These are phyloP conservation scores for Gonium pectorale DNA, from an alignment of 139 green algal species.

Conservation along the genomic window DNA sequence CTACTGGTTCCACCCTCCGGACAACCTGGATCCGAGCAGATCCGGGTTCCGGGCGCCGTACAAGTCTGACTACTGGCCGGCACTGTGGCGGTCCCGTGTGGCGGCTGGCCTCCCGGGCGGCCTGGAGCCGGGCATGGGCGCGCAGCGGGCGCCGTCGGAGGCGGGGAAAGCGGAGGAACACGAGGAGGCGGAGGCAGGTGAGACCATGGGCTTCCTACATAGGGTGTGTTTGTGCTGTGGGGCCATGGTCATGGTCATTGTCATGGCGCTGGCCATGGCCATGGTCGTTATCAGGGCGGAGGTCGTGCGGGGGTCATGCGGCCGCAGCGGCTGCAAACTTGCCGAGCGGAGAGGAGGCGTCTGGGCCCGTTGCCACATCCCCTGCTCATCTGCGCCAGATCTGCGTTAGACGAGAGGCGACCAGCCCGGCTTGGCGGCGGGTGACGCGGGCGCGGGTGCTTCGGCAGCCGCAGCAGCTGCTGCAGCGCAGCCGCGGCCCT, in stretches of 20 bases:
- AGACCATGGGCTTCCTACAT: neutral
- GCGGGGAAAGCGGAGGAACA: neutral
- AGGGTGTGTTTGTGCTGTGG: neutral
- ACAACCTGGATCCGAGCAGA: slow-evolving; percentile 68
- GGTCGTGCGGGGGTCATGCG: neutral
- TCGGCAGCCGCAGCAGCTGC: no score
- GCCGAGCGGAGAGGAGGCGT: neutral
- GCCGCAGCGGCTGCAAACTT: neutral
- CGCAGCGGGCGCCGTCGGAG: neutral
- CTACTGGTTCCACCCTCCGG: slow-evolving; percentile 92
- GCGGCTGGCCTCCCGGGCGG: neutral
- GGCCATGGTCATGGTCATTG: neutral
- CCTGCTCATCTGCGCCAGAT: no score
- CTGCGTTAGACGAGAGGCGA: no score
- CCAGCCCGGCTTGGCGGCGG: no score
- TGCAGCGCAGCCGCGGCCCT: no score
- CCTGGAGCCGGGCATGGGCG: slow-evolving; percentile 3
- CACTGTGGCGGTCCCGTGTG: slow-evolving; percentile 10
- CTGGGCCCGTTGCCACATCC: no score
- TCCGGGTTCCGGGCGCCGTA: slow-evolving; percentile 54
- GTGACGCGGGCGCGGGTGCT: no score
- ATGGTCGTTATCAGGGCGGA: no score
- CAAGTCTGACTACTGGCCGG: slow-evolving; percentile 64
- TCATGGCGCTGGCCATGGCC: neutral
- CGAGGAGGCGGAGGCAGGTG: neutral